Percentiles rank a stretch among this genome's conserved stretches.
Conservation (phyloP, 2,329 filamentous ascomycete species). For the Venturia oleaginea region DNA sequence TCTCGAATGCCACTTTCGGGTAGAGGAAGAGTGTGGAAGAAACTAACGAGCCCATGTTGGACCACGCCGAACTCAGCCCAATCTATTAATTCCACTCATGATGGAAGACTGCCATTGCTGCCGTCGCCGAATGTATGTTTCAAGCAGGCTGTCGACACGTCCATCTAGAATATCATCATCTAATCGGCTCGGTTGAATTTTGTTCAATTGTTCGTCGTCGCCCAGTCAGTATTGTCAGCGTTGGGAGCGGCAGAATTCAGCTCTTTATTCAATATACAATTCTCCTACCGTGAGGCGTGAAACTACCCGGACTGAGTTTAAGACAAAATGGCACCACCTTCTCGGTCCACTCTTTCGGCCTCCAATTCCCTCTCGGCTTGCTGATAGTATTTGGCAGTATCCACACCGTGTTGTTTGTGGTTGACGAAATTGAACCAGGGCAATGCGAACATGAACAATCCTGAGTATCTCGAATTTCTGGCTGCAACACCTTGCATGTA, state of each 20-base stretch:
- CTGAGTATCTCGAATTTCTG: constrained; percentile 85
- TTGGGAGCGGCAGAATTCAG: neutral
- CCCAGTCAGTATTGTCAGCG: neutral
- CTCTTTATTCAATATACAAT: constrained; percentile 4
- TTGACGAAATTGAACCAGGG: constrained; percentile 99
- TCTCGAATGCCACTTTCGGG: too few species aligned
- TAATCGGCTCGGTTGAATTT: too few species aligned
- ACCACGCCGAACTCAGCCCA: too few species aligned
- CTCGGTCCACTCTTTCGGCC: constrained; percentile 48
- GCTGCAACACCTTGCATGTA: constrained; percentile 92
- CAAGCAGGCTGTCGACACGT: too few species aligned
- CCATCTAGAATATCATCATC: too few species aligned
- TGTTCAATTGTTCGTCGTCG: too few species aligned
- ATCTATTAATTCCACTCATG: too few species aligned
- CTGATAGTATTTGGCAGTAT: constrained; percentile 97
- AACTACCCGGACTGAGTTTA: neutral
- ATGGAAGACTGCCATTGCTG: too few species aligned
- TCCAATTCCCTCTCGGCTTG: constrained; percentile 92
- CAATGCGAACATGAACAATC: constrained; percentile 71
- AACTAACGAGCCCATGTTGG: too few species aligned
- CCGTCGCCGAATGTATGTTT: too few species aligned
- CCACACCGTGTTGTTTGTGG: constrained; percentile 84
- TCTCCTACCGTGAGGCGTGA: neutral
- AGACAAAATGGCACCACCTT: neutral
- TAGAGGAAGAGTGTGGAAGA: too few species aligned